A percentile compares a stretch with the other conserved stretches of the same genome.
Evolutionary conservation across 768 basidiomycete genomes (phyloP).

Genomic region (Boletales sp.): DNA sequence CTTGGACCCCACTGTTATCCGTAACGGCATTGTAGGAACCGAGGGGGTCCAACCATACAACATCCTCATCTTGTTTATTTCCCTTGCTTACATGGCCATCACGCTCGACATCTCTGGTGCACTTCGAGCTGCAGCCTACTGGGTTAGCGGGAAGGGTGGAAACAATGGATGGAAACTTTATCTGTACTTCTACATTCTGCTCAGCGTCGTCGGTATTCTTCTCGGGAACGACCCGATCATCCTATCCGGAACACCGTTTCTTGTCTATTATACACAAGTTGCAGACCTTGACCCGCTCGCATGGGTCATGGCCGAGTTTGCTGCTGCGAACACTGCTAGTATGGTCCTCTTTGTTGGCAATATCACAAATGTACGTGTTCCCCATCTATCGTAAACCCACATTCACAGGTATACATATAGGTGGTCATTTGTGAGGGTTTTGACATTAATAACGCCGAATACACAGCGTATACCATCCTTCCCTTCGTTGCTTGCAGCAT

Average conservation of each 20-base stretch:
- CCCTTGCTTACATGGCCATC: slow-evolving; percentile 89
- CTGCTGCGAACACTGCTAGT: slow-evolving; percentile 75
- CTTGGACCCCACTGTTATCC: slow-evolving; percentile 45
- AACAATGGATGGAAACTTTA: slow-evolving; percentile 68
- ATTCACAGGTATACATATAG: slow-evolving; percentile 5
- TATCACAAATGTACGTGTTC: slow-evolving; percentile 67
- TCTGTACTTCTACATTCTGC: slow-evolving; percentile 79
- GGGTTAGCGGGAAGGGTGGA: slow-evolving; percentile 81
- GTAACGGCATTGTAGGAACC: slow-evolving; percentile 74
- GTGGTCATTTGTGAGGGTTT: slow-evolving; percentile 88
- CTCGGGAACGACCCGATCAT: slow-evolving; percentile 94
- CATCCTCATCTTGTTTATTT: slow-evolving; percentile 90
- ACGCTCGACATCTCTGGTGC: slow-evolving; percentile 89
- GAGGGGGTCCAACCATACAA: slow-evolving; percentile 86
- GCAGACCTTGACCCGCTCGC: slow-evolving; percentile 46
- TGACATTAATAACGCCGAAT: slow-evolving; percentile 67
- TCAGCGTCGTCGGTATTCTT: slow-evolving; percentile 69
- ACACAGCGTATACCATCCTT: slow-evolving; percentile 81
- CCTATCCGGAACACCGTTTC: slow-evolving; percentile 84
- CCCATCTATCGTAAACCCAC: neutral
- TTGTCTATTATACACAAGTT: slow-evolving; percentile 82
- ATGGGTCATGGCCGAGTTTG: slow-evolving; percentile 75
- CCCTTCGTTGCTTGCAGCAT: slow-evolving; percentile 69
- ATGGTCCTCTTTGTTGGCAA: slow-evolving; percentile 82
- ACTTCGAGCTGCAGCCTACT: slow-evolving; percentile 82